A percentile compares a stretch with the other conserved stretches of the same genome.
These are phyloP conservation scores for Lunasporangiospora selenospora DNA, from an alignment of 192 early-diverging fungal genomes.

Conservation along the genomic window DNA sequence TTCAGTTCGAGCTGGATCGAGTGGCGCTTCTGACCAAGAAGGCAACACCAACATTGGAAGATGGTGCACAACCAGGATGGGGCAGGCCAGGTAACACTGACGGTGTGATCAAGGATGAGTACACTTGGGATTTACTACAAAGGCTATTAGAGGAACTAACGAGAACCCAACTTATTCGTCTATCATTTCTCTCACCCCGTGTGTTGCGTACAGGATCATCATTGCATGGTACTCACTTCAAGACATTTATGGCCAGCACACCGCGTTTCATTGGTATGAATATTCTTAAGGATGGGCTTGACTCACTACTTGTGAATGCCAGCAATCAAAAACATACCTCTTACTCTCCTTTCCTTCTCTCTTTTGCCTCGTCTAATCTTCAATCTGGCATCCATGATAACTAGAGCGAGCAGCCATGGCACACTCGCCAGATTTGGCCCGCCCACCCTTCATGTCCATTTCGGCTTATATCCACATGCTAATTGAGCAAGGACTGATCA, in stretches of 20 bases:
- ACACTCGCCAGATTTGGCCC: constrained; percentile 35
- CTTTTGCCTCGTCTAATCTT: too few relatives aligned
- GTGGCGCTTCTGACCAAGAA: constrained; percentile 43
- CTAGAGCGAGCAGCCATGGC: constrained; percentile 56
- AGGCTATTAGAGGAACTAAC: too few relatives aligned
- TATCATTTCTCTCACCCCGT: too few relatives aligned
- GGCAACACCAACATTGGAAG: constrained; percentile 52
- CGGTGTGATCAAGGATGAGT: too few relatives aligned
- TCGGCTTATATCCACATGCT: constrained; percentile 61
- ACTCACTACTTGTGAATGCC: background rate
- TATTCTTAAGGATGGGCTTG: background rate
- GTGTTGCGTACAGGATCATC: constrained; percentile 32
- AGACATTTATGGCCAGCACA: constrained; percentile 60
- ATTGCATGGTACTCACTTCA: constrained; percentile 60
- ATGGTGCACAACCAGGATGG: constrained; percentile 58
- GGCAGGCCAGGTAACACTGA: constrained; percentile 53
- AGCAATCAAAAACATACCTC: too few relatives aligned
- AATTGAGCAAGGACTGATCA: constrained; percentile 51
- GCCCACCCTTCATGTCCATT: constrained; percentile 57
- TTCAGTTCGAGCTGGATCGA: constrained; percentile 50
- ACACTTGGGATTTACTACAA: too few relatives aligned
- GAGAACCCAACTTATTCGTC: too few relatives aligned
- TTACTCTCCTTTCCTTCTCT: too few relatives aligned
- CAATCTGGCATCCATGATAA: background rate
- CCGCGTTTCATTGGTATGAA: constrained; percentile 58